Evolutionary conservation across 2,329 filamentous ascomycete genomes (phyloP).

Genomic region (Verticillium longisporum): DNA sequence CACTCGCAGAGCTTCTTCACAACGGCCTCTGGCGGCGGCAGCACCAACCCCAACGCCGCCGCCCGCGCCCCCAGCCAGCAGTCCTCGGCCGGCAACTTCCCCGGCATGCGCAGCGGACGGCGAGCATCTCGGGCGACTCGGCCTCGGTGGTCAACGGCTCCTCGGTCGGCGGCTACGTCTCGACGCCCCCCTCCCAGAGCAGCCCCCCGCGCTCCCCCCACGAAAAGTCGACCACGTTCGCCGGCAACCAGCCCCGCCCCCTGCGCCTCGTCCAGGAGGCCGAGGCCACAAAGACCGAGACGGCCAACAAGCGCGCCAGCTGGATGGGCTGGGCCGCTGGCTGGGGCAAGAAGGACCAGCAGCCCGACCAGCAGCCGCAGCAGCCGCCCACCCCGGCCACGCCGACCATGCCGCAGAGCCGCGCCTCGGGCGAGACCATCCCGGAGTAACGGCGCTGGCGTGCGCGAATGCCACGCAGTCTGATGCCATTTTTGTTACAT

Average conservation of each 20-base stretch:
- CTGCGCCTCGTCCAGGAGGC: slow-evolving; percentile 83
- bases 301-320: slow-evolving; percentile 51
- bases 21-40: slow-evolving; percentile 38
- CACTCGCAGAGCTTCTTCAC: slow-evolving; percentile 60
- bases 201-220: slow-evolving; percentile 46
- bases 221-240: slow-evolving; percentile 51
- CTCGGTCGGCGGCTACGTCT: slow-evolving; percentile 39
- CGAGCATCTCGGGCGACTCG: slow-evolving; percentile 62
- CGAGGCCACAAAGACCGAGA: slow-evolving; percentile 36
- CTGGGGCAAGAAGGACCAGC: slow-evolving; percentile 43
- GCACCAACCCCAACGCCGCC: slow-evolving; percentile 38
- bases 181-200: slow-evolving; percentile 37
- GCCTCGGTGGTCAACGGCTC: slow-evolving; percentile 37
- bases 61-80: slow-evolving; percentile 22
- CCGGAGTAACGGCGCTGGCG: no score
- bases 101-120: slow-evolving; percentile 61
- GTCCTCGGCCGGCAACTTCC: slow-evolving; percentile 55
- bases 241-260: slow-evolving; percentile 72
- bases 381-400: not conserved
- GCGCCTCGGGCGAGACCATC: slow-evolving; percentile 5
- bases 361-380: slow-evolving; percentile 18
- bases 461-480: not conserved
- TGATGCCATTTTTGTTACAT: no score
- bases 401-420: not conserved
- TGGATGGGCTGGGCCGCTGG: slow-evolving; percentile 55